Percentiles rank a stretch among this genome's conserved stretches.
Conservation (phyloP, 169 alveolate genomes). For the Eimeria acervulina region DNA sequence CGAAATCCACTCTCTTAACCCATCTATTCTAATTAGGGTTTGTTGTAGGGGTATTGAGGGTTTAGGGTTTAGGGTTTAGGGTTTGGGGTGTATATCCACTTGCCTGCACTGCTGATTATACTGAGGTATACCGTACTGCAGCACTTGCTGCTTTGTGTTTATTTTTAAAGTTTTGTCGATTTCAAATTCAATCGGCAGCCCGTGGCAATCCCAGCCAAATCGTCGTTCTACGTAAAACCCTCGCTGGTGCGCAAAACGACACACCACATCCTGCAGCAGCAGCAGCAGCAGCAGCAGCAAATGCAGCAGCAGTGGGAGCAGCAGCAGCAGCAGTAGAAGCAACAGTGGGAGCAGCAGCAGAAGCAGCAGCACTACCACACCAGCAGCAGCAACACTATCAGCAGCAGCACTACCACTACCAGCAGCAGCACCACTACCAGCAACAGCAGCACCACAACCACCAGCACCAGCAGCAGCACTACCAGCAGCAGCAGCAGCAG, state of each 20-base stretch:
- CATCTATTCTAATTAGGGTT: background rate
- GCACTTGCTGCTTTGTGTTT: slow-evolving; percentile 94
- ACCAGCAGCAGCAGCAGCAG: no score
- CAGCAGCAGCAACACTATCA: background rate
- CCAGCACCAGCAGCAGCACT: no score
- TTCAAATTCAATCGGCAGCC: slow-evolving; percentile 99
- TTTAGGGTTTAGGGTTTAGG: background rate
- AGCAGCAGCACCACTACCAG: background rate
- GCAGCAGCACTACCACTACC: background rate
- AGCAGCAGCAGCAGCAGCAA: background rate
- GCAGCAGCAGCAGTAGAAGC: background rate
- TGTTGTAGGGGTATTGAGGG: background rate
- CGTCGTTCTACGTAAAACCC: slow-evolving; percentile 98
- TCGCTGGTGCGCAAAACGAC: slow-evolving; percentile 98
- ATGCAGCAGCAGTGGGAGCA: background rate
- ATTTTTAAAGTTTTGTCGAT: slow-evolving; percentile 97
- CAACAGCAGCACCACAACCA: no score
- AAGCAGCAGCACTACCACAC: no score
- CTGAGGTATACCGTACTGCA: slow-evolving; percentile 88
- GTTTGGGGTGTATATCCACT: background rate
- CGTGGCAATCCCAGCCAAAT: slow-evolving; percentile 99
- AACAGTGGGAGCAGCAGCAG: no score
- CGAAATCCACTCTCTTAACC: no score
- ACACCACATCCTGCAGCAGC: slow-evolving; percentile 96
- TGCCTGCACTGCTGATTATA: slow-evolving; percentile 94